Evolutionary conservation across 768 basidiomycete species (phyloP), one percentile per base, ranked within the genome.

Genomic region (Aureoboletus auriporus): DNA sequence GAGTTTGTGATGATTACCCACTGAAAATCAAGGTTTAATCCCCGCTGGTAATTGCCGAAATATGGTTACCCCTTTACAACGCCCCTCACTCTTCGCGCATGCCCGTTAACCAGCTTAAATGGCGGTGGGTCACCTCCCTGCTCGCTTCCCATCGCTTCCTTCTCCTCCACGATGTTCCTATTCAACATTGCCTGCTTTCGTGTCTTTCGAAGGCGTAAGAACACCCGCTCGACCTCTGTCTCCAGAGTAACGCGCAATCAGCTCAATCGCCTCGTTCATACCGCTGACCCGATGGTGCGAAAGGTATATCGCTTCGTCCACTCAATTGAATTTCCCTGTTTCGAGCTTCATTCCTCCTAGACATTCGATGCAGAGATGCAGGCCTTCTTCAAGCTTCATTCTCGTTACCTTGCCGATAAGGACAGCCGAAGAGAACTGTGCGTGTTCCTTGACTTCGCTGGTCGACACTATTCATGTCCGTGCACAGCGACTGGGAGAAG

Each of bases 311-410:
- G 33, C 10, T 48, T 43, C 33, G 47, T 57, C 60, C 45, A 50
- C 53, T 74, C 73, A 20, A 41, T 35, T 29, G 33, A 35, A 9
- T 13, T 17, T 43, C 20, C 31, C 40, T 33, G 17, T 4, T 44
- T 16, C 20, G 20, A 23, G 14, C 33, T 11, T 44, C 36, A 31
- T 41, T 29, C 37, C 38, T 30, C 14, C 26, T 42, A 76, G 75
- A 59, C 61, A 11, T 96, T 97, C 73, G 87, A 92, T 71, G 85
- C 83, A 35, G 93, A 98, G 74, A 95, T 97, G 93, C 86, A 92
- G 68, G 84, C 86, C 50, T 97, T 96, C 78, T 93, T 93, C 79
- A 83, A 85, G 60, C 88, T 97, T 60, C 94, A 95, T 78, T 94
- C 89, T 65, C 88, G 93, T 57, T 96, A 93, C 72, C 85, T 96